Conservation (phyloP, 345 rosid species). For the Geranium rotundifolium region DNA sequence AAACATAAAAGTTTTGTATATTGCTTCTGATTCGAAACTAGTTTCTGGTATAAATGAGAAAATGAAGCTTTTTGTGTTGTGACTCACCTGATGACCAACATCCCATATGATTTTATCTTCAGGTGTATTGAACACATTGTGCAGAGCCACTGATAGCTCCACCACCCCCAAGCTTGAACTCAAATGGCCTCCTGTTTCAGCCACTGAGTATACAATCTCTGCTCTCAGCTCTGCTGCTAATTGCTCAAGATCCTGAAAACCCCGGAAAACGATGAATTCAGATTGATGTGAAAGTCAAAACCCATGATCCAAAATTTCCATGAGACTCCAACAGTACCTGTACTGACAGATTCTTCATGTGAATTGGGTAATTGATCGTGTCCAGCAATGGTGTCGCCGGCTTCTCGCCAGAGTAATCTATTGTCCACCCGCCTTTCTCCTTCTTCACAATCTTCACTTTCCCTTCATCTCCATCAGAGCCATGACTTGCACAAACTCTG, state of each 20-base stretch:
- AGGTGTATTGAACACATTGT: conserved; percentile 52
- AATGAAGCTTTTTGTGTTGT: not conserved
- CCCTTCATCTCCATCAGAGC: conserved; percentile 25
- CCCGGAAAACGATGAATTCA: not conserved
- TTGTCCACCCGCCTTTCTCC: conserved; percentile 29
- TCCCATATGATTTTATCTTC: conserved; percentile 72
- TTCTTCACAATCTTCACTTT: conserved; percentile 17
- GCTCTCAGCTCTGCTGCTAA: conserved; percentile 55
- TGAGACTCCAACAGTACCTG: conserved; percentile 21
- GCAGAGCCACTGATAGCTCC: conserved; percentile 51
- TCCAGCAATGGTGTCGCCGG: conserved; percentile 65
- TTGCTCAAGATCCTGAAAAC: conserved; percentile 50
- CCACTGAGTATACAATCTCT: conserved; percentile 42
- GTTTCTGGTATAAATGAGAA: not conserved
- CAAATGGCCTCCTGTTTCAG: conserved; percentile 59
- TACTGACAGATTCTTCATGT: conserved; percentile 57
- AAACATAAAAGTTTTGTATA: not conserved
- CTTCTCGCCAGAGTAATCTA: conserved; percentile 37
- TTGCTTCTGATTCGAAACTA: not conserved
- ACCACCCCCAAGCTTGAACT: conserved; percentile 60
- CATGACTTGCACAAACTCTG: conserved; percentile 25
- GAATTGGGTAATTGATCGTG: conserved; percentile 56
- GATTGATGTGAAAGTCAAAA: not conserved
- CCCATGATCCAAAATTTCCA: not conserved
- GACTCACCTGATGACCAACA: conserved; percentile 67